phyloP scores from a whole-genome alignment of 345 rosid species.

The Euphorbia tirucalli region DNA sequence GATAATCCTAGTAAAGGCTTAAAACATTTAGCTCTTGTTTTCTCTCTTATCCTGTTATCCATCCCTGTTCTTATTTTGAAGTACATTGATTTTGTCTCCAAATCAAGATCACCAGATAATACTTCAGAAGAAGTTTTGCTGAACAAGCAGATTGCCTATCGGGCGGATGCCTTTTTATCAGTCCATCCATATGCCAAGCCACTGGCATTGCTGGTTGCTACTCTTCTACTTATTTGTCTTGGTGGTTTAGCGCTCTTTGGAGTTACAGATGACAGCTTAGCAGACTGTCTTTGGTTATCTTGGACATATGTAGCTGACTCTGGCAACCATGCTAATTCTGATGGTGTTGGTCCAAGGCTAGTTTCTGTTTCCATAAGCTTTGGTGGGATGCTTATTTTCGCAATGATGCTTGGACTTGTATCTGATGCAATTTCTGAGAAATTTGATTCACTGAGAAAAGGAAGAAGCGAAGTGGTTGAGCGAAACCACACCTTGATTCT shows the following conservation, averaged over 20 bases:
- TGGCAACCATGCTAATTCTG: slow-evolving; percentile 68
- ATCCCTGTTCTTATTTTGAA: slow-evolving; percentile 45
- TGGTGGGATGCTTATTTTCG: slow-evolving; percentile 81
- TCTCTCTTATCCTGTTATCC: slow-evolving; percentile 44
- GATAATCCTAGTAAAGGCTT: slow-evolving; percentile 29
- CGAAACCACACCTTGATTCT: slow-evolving; percentile 66
- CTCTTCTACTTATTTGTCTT: slow-evolving; percentile 55
- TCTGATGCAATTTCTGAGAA: slow-evolving; percentile 77
- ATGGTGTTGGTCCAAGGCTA: slow-evolving; percentile 60
- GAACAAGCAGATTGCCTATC: slow-evolving; percentile 56
- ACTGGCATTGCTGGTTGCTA: slow-evolving; percentile 58
- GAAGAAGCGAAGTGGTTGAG: slow-evolving; percentile 68
- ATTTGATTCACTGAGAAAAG: slow-evolving; percentile 70
- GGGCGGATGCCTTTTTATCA: slow-evolving; percentile 49
- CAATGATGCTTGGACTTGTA: slow-evolving; percentile 81
- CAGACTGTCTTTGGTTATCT: slow-evolving; percentile 71
- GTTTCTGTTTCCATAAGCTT: slow-evolving; percentile 74
- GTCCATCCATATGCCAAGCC: slow-evolving; percentile 73
- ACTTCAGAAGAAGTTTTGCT: slow-evolving; percentile 49
- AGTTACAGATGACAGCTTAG: slow-evolving; percentile 54
- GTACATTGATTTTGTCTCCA: slow-evolving; percentile 49
- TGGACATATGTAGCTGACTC: slow-evolving; percentile 72
- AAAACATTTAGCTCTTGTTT: slow-evolving; percentile 47
- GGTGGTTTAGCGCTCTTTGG: slow-evolving; percentile 72
- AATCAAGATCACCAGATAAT: slow-evolving; percentile 44